A percentile compares a stretch with the other conserved stretches of the same genome.
These are phyloP conservation scores for Pythium folliculosum DNA, from an alignment of 352 stramenopile species.

Conservation along the genomic window DNA sequence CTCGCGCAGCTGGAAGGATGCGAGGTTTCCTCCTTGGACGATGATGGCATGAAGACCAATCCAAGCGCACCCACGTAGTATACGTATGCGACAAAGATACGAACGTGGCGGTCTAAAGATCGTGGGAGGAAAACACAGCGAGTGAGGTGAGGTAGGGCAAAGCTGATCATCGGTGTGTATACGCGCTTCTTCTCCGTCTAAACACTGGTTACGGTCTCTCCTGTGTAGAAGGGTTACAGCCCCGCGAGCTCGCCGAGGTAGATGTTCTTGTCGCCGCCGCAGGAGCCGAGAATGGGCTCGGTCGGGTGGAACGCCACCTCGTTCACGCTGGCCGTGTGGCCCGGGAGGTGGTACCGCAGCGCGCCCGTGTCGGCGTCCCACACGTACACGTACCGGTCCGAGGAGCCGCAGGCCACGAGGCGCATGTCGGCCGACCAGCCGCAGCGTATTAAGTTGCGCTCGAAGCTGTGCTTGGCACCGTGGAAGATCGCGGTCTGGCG, in stretches of 20 bases:
- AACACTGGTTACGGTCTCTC: not conserved
- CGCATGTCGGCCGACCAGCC: slow-evolving; percentile 89
- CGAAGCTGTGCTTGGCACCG: slow-evolving; percentile 91
- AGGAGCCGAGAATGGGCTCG: slow-evolving; percentile 85
- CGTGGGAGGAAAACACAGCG: too few relatives aligned
- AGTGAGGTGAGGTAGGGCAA: too few relatives aligned
- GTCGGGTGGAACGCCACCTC: slow-evolving; percentile 90
- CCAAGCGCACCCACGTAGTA: too few relatives aligned
- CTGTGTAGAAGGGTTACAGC: slow-evolving; percentile 1
- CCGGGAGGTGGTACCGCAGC: slow-evolving; percentile 92
- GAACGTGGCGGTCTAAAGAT: too few relatives aligned
- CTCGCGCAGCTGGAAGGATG: slow-evolving; percentile 1
- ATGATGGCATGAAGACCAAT: too few relatives aligned
- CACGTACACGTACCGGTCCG: slow-evolving; percentile 93
- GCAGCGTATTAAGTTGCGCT: slow-evolving; percentile 93
- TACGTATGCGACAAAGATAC: too few relatives aligned
- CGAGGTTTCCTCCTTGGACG: too few relatives aligned
- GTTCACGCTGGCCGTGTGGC: slow-evolving; percentile 95
- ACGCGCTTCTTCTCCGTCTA: too few relatives aligned
- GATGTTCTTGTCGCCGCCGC: slow-evolving; percentile 86
- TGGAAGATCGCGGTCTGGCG: slow-evolving; percentile 63
- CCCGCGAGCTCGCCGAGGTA: slow-evolving; percentile 75
- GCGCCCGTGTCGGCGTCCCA: slow-evolving; percentile 92
- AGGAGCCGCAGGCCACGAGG: slow-evolving; percentile 86
- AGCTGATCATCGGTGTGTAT: too few relatives aligned